A percentile compares a stretch with the other conserved stretches of the same genome.
Conservation (phyloP, 306 rosid genomes). For the Cucurbita pepo region DNA sequence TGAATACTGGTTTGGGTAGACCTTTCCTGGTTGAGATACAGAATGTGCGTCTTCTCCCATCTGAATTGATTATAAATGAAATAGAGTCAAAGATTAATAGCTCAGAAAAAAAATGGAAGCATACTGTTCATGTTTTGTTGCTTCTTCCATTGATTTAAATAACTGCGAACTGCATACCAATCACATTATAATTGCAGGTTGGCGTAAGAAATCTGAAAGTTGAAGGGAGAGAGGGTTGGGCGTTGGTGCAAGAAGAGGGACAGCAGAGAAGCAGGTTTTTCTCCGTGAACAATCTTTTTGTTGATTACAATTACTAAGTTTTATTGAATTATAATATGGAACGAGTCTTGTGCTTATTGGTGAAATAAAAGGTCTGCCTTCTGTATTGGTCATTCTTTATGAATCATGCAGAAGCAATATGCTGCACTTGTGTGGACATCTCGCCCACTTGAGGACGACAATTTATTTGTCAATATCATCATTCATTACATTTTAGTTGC, state of each 20-base stretch:
- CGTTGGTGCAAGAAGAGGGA: constrained; percentile 81
- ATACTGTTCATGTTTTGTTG: constrained; percentile 1
- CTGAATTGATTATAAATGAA: constrained; percentile 32
- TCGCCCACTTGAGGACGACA: constrained; percentile 53
- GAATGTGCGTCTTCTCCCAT: constrained; percentile 46
- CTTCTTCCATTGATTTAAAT: constrained; percentile 1
- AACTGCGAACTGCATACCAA: not conserved
- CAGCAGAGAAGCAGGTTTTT: constrained; percentile 80
- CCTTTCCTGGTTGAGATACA: constrained; percentile 88
- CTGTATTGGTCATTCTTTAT: constrained; percentile 1
- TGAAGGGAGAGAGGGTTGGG: constrained; percentile 62
- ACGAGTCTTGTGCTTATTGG: not conserved
- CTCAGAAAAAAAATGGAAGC: constrained; percentile 57
- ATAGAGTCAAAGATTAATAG: constrained; percentile 45
- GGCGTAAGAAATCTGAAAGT: constrained; percentile 67
- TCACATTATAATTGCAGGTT: constrained; percentile 31
- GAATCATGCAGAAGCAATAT: constrained; percentile 61
- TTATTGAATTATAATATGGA: not conserved
- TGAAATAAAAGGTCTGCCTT: not conserved
- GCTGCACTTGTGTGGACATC: constrained; percentile 91
- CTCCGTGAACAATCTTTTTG: not conserved
- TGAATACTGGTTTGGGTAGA: constrained; percentile 89
- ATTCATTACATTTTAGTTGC: not conserved
- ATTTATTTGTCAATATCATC: constrained; percentile 37
- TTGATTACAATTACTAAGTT: not conserved